phyloP scores from a whole-genome alignment of 202 grass and related monocot species.

The Bolboschoenoplectus hybrid region DNA sequence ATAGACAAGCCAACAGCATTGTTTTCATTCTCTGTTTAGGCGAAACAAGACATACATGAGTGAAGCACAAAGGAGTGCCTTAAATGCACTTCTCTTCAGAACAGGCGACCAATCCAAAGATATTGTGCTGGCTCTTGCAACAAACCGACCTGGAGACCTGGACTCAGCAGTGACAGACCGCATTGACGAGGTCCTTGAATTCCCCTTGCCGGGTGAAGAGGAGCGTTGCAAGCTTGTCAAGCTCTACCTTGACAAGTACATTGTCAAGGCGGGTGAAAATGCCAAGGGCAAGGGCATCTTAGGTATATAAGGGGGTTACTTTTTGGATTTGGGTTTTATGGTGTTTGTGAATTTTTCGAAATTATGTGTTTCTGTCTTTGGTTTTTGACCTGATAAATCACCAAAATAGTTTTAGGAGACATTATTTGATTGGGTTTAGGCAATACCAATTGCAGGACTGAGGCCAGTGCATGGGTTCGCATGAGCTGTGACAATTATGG shows the following conservation, averaged over 20 bases:
- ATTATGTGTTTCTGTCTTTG: not conserved
- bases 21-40: constrained; percentile 48
- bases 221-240: constrained; percentile 84
- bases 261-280: constrained; percentile 63
- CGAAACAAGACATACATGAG: constrained; percentile 99
- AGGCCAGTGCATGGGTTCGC: not conserved
- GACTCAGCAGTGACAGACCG: constrained; percentile 89
- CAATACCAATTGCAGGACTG: not conserved
- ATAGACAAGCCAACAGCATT: not conserved
- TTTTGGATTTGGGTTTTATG: not conserved
- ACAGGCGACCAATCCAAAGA: constrained; percentile 94
- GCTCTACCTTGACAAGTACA: constrained; percentile 93
- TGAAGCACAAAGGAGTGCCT: constrained; percentile 97
- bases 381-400: not conserved
- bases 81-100: constrained; percentile 98
- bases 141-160: constrained; percentile 91
- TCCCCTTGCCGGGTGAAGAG: constrained; percentile 87
- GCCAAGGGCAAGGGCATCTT: constrained; percentile 38
- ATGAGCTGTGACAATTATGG: not conserved
- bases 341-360: not conserved
- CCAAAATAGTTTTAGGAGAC: not conserved
- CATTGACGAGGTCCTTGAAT: constrained; percentile 95
- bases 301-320: constrained; percentile 16
- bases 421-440: not conserved
- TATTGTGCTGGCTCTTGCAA: constrained; percentile 92